Evolutionary conservation across 1,284 basidiomycete species (phyloP).

Genomic region (Irpex sp.): DNA sequence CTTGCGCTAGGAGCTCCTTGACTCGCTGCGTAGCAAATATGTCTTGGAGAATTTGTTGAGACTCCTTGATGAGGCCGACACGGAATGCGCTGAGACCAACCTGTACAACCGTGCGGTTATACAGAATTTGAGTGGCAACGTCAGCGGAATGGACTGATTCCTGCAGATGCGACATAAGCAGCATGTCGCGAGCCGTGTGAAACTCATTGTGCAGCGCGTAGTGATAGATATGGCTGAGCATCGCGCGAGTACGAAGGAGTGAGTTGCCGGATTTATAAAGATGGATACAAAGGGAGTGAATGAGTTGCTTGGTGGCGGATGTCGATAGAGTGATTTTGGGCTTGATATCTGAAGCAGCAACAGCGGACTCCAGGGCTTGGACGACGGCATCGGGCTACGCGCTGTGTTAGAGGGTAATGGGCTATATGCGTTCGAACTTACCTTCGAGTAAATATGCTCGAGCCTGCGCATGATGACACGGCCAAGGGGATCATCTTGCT

Average conservation of each 20-base stretch:
- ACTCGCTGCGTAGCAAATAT: conserved; percentile 96
- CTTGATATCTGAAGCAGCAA: conserved; percentile 52
- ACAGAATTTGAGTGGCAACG: conserved; percentile 96
- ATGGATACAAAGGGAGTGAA: conserved; percentile 88
- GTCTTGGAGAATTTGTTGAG: conserved; percentile 90
- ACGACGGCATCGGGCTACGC: conserved; percentile 89
- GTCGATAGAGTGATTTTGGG: conserved; percentile 58
- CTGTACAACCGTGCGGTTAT: conserved; percentile 97
- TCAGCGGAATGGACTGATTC: conserved; percentile 95
- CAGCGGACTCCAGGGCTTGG: conserved; percentile 80
- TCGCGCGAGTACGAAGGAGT: conserved; percentile 91
- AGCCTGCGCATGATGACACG: conserved; percentile 93
- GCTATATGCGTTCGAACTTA: conserved; percentile 28
- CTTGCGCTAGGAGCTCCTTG: conserved; percentile 97
- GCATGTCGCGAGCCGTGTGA: conserved; percentile 96
- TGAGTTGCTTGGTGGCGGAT: conserved; percentile 66
- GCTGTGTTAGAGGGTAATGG: conserved; percentile 2
- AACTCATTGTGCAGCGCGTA: conserved; percentile 96
- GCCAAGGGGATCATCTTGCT: conserved; percentile 75
- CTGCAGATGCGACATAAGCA: conserved; percentile 98
- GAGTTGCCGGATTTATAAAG: conserved; percentile 93
- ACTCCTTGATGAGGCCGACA: conserved; percentile 91
- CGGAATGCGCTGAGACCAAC: conserved; percentile 97
- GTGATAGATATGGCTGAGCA: conserved; percentile 98
- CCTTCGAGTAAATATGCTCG: conserved; percentile 99